Conservation (phyloP, 2,329 filamentous ascomycete species). For the Xylaria sp. region DNA sequence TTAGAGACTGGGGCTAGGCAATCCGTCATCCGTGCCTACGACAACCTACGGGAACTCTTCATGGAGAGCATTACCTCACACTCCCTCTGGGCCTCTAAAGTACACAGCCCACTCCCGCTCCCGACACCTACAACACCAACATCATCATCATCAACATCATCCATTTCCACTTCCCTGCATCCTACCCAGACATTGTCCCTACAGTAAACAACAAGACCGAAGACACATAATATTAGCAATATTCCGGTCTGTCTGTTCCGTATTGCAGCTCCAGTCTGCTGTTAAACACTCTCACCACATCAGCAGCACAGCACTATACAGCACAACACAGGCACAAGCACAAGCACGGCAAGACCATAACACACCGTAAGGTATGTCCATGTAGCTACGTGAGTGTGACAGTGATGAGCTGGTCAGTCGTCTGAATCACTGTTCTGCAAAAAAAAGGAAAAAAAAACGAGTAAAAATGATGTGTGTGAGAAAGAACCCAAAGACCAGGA, state of each 20-base stretch:
- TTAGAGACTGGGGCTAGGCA: too few relatives aligned
- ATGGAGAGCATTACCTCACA: neutral
- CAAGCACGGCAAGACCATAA: neutral
- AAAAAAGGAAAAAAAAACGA: neutral
- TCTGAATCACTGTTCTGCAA: neutral
- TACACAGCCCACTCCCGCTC: neutral
- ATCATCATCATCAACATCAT: neutral
- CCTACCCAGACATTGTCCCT: neutral
- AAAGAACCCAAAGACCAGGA: neutral
- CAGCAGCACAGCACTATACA: neutral
- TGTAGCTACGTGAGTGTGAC: slow-evolving; percentile 5
- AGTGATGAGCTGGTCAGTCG: slow-evolving; percentile 8
- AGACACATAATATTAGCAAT: slow-evolving; percentile 8
- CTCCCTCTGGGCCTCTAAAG: neutral
- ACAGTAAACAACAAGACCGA: neutral
- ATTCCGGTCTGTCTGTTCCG: slow-evolving; percentile 2
- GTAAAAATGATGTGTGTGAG: neutral
- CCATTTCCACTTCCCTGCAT: neutral
- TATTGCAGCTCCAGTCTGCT: slow-evolving; percentile 1
- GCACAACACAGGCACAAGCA: neutral
- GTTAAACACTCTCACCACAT: neutral
- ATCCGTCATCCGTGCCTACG: too few relatives aligned
- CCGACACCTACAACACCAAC: neutral
- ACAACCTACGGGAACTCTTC: too few relatives aligned
- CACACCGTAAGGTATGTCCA: neutral